Evolutionary conservation across 2,329 filamentous ascomycete genomes (phyloP).

Genomic region (Fusarium redolens): DNA sequence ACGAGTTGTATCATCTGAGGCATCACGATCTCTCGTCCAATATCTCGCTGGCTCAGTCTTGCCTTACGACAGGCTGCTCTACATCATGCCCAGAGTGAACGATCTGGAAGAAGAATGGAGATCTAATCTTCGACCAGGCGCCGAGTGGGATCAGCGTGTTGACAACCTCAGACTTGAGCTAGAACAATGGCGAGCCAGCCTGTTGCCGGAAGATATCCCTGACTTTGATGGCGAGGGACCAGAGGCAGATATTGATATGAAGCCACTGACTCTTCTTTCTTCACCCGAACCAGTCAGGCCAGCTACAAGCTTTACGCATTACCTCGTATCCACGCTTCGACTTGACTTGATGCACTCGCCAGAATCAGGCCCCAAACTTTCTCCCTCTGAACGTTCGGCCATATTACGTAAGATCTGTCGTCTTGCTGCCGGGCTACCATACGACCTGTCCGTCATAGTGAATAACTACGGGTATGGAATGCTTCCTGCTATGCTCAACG

Average conservation of each 20-base stretch:
- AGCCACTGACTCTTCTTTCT: neutral
- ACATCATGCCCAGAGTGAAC: conserved; percentile 24
- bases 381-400: neutral
- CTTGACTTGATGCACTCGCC: conserved; percentile 30
- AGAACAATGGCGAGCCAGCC: conserved; percentile 16
- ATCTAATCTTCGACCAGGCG: conserved; percentile 1
- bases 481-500: conserved; percentile 32
- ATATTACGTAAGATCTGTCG: conserved; percentile 20
- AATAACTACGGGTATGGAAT: conserved; percentile 34
- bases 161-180: conserved; percentile 7
- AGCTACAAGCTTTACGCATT: conserved; percentile 30
- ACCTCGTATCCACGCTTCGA: conserved; percentile 18
- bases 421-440: conserved; percentile 20
- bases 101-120: conserved; percentile 33
- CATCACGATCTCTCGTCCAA: conserved; percentile 4
- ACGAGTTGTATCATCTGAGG: conserved; percentile 1
- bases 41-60: conserved; percentile 1
- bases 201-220: conserved; percentile 7
- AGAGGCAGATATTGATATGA: neutral
- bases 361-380: neutral
- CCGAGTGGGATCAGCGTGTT: conserved; percentile 12
- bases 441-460: conserved; percentile 10
- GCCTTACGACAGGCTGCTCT: conserved; percentile 21
- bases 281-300: conserved; percentile 24
- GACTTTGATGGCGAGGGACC: neutral